A percentile compares a stretch with the other conserved stretches of the same genome.
phyloP scores from a whole-genome alignment of 305 asterid genomes.

The Solanum hybrid region DNA sequence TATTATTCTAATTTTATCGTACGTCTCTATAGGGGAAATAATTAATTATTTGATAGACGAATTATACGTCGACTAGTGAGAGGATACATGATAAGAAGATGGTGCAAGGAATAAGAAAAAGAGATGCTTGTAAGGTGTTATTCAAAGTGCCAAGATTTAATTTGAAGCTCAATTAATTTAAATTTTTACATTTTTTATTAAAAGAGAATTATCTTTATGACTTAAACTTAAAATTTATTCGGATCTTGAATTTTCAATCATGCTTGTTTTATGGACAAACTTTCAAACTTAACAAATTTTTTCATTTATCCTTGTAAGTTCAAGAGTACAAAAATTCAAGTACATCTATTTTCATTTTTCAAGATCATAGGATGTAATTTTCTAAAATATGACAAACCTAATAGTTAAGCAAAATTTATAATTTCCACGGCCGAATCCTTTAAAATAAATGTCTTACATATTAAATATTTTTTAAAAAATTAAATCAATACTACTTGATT shows the following conservation, averaged over 20 bases:
- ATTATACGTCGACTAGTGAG: not conserved
- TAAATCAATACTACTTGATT: not conserved
- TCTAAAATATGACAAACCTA: not conserved
- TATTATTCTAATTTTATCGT: no score
- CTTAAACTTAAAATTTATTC: not conserved
- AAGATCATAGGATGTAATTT: not conserved
- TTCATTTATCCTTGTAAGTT: not conserved
- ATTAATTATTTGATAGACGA: not conserved
- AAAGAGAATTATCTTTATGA: no score
- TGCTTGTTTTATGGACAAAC: not conserved
- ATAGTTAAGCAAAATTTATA: not conserved
- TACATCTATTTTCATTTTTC: not conserved
- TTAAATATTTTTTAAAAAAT: no score
- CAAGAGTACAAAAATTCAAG: not conserved
- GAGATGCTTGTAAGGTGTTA: not conserved
- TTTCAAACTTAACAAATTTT: no score
- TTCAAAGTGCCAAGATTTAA: accelerated
- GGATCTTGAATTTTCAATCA: accelerated
- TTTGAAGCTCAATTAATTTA: not conserved
- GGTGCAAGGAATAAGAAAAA: not conserved
- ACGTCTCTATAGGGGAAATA: not conserved
- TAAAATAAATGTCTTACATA: not conserved
- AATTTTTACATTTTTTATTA: no score
- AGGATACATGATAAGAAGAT: not conserved
- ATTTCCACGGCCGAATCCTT: not conserved